These are phyloP conservation scores for Wickerhamiella qilinensis DNA, from an alignment of 805 yeast species.

Conservation along the genomic window DNA sequence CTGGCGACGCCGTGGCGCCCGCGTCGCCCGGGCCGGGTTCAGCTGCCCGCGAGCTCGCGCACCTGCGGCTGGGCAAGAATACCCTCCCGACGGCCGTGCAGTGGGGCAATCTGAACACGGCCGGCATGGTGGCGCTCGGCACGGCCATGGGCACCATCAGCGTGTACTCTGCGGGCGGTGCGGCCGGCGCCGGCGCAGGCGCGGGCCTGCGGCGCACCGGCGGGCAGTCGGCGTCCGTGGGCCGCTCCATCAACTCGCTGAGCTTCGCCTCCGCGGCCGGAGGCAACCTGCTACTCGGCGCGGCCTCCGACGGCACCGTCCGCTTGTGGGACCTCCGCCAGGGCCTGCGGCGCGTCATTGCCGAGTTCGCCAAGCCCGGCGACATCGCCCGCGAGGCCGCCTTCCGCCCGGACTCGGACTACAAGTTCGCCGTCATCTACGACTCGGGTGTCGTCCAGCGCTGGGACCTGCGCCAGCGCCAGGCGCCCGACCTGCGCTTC, in stretches of 20 bases:
- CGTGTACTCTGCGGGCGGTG: neutral
- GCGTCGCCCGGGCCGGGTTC: too few relatives aligned
- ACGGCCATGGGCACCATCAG: neutral
- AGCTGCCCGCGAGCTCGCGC: too few relatives aligned
- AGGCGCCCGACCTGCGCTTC: slow-evolving; percentile 47
- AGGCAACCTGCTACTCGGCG: slow-evolving; percentile 46
- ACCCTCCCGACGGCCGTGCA: slow-evolving; percentile 19
- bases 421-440: slow-evolving; percentile 58
- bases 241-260: slow-evolving; percentile 8
- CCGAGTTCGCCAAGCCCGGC: slow-evolving; percentile 42
- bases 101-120: slow-evolving; percentile 19
- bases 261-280: slow-evolving; percentile 14
- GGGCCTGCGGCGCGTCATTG: slow-evolving; percentile 29
- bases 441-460: slow-evolving; percentile 79
- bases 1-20: too few relatives aligned
- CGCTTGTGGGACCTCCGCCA: slow-evolving; percentile 69
- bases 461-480: slow-evolving; percentile 68
- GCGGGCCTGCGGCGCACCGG: neutral
- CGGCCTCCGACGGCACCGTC: slow-evolving; percentile 62
- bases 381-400: slow-evolving; percentile 52
- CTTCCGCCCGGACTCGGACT: slow-evolving; percentile 34
- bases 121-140: slow-evolving; percentile 8
- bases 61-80: slow-evolving; percentile 16
- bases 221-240: neutral
- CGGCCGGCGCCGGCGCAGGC: too few relatives aligned